Percentiles rank a stretch among this genome's conserved stretches.
Evolutionary conservation across 176 grass and related monocot genomes (phyloP).

Genomic region (Thalia dealbata): DNA sequence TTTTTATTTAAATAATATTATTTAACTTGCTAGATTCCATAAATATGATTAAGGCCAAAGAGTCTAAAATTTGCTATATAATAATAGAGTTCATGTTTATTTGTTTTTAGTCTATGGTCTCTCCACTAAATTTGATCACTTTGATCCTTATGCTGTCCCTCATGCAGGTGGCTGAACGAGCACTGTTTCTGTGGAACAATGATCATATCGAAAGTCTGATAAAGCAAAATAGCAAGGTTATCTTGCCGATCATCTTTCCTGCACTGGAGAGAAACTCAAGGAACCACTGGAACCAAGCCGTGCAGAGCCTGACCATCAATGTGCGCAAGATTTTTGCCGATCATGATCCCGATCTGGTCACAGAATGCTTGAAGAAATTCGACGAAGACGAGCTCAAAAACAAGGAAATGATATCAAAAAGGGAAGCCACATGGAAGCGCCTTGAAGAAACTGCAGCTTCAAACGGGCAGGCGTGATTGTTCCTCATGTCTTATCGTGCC

Average conservation of each 20-base stretch:
- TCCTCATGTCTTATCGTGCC: background rate
- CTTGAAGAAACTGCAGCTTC: constrained; percentile 9
- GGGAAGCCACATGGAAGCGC: background rate
- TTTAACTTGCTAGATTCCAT: too few relatives aligned
- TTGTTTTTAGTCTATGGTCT: background rate
- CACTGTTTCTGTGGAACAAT: constrained; percentile 18
- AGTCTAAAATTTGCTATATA: too few relatives aligned
- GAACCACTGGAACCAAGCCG: constrained; percentile 12
- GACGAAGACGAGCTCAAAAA: constrained; percentile 3
- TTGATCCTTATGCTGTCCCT: background rate
- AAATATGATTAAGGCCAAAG: too few relatives aligned
- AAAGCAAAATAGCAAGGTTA: constrained; percentile 9
- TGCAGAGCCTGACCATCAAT: constrained; percentile 9
- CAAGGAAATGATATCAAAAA: background rate
- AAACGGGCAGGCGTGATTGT: background rate
- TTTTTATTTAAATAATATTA: too few relatives aligned
- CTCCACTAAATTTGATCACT: background rate
- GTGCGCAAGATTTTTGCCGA: constrained; percentile 14
- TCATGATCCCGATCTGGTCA: constrained; percentile 8
- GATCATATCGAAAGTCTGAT: constrained; percentile 14
- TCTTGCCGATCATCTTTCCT: constrained; percentile 6
- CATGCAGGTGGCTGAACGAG: constrained; percentile 11
- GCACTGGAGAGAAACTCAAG: constrained; percentile 7
- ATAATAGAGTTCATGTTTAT: background rate
- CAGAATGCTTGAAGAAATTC: constrained; percentile 13